Evolutionary conservation across 495 filamentous ascomycete species (phyloP).

Genomic region (Penicillium waksmanii): DNA sequence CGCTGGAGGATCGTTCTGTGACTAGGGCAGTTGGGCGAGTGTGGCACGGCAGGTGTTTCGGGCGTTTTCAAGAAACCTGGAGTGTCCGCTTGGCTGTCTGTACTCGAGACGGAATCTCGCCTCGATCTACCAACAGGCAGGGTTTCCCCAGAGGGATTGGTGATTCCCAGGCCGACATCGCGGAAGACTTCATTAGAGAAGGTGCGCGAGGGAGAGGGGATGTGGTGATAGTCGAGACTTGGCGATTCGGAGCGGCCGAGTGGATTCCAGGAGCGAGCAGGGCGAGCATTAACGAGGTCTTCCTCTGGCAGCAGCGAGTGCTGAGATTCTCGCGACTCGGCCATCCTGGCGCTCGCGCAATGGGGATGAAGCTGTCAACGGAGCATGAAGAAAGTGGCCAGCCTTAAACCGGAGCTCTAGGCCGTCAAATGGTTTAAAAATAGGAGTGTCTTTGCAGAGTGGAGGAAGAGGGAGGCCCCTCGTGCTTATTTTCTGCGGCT

Average conservation of each 20-base stretch:
- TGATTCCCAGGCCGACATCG: slow-evolving; percentile 30
- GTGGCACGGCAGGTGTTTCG: slow-evolving; percentile 9
- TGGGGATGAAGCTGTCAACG: background rate
- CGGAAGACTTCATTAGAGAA: slow-evolving; percentile 27
- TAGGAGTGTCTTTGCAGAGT: background rate
- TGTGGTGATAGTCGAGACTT: slow-evolving; percentile 15
- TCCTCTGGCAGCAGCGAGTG: slow-evolving; percentile 24
- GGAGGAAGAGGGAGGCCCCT: slow-evolving; percentile 1
- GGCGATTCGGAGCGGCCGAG: slow-evolving; percentile 20
- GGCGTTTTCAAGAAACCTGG: slow-evolving; percentile 23
- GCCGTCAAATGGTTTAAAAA: background rate
- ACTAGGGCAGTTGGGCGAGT: slow-evolving; percentile 26
- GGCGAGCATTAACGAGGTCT: slow-evolving; percentile 16
- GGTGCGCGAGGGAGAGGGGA: slow-evolving; percentile 10
- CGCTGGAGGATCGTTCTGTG: slow-evolving; percentile 30
- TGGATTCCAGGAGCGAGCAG: slow-evolving; percentile 26
- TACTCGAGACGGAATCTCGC: slow-evolving; percentile 12
- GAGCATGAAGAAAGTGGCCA: background rate
- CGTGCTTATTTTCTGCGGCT: slow-evolving; percentile 6
- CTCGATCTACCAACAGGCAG: slow-evolving; percentile 8
- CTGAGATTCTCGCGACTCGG: slow-evolving; percentile 26
- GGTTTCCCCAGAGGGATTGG: slow-evolving; percentile 15
- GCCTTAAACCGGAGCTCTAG: background rate
- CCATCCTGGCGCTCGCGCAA: slow-evolving; percentile 13
- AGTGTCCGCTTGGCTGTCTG: slow-evolving; percentile 14